Conservation (phyloP, 352 stramenopile genomes). For the Phytophthora capsici region DNA sequence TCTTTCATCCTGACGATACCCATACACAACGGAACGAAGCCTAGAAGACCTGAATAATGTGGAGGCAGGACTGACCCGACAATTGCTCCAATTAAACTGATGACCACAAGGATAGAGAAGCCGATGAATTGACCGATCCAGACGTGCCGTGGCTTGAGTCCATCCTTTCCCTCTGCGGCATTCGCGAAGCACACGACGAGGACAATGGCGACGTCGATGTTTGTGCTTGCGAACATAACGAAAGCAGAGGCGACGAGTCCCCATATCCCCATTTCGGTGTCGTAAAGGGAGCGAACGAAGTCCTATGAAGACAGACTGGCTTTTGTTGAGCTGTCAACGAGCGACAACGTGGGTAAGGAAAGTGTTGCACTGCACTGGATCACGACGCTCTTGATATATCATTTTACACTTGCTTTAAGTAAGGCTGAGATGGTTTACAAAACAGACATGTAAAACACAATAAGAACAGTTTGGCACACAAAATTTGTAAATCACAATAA, state of each 20-base stretch:
- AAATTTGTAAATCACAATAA: too few species aligned
- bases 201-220: constrained; percentile 26
- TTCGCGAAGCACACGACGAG: constrained; percentile 30
- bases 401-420: background rate
- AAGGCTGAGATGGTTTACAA: background rate
- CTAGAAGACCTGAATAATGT: constrained; percentile 2
- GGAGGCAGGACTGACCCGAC: background rate
- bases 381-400: background rate
- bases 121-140: constrained; percentile 7
- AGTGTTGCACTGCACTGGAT: background rate
- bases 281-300: background rate
- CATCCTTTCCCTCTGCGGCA: constrained; percentile 4
- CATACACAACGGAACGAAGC: constrained; percentile 7
- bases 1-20: background rate
- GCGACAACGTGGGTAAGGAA: background rate
- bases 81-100: constrained; percentile 1
- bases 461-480: too few species aligned
- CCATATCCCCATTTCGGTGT: constrained; percentile 9
- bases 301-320: background rate
- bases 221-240: constrained; percentile 27
- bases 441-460: too few species aligned
- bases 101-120: background rate
- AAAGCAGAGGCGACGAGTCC: constrained; percentile 15
- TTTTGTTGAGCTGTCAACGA: background rate
- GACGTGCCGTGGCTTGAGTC: constrained; percentile 1